Conservation (phyloP, 1,284 basidiomycete genomes). For the Phylloboletellus chloephorus region DNA sequence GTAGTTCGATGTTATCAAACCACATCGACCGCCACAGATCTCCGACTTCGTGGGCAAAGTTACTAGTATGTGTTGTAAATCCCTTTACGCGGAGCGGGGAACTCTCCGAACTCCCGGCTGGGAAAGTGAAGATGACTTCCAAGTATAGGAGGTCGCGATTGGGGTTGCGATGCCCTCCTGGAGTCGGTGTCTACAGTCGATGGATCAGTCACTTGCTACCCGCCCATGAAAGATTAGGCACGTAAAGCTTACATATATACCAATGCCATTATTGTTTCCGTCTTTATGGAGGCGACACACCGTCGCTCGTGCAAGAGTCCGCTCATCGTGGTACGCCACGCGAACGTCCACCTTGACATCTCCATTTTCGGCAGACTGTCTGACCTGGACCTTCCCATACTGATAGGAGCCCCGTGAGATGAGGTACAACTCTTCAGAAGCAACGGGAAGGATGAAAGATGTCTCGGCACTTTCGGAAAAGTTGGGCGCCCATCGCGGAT, state of each 20-base stretch:
- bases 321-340: constrained; percentile 27
- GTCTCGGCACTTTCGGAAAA: constrained; percentile 21
- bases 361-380: constrained; percentile 16
- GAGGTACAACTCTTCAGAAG: constrained; percentile 33
- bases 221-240: not conserved
- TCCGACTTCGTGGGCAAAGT: constrained; percentile 28
- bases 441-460: constrained; percentile 33
- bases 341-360: constrained; percentile 31
- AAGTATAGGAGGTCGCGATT: constrained; percentile 22
- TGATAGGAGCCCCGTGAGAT: constrained; percentile 33
- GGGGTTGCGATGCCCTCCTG: not conserved
- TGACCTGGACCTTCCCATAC: constrained; percentile 28
- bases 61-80: constrained; percentile 29
- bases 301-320: constrained; percentile 28
- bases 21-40: constrained; percentile 28
- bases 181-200: constrained; percentile 16
- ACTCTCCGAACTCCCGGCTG: constrained; percentile 13
- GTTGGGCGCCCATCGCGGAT: constrained; percentile 18
- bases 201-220: not conserved
- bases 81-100: constrained; percentile 24
- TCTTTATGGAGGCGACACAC: constrained; percentile 32
- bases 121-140: constrained; percentile 32
- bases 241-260: constrained; percentile 37
- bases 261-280: constrained; percentile 34
- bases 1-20: constrained; percentile 30